These are phyloP conservation scores for Phytophthora lateralis DNA, from an alignment of 352 stramenopile species.

Conservation along the genomic window DNA sequence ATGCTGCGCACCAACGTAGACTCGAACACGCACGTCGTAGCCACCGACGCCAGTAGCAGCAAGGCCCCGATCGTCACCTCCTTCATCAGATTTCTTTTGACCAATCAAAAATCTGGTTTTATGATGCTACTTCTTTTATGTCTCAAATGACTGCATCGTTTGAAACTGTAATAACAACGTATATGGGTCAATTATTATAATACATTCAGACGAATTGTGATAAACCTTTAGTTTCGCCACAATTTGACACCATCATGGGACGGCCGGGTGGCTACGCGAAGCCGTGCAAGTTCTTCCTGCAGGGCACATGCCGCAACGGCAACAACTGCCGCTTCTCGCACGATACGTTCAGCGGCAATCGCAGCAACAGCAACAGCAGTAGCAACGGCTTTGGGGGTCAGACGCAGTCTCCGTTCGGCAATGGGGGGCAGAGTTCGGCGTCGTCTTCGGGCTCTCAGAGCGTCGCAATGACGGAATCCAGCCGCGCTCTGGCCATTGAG, in stretches of 20 bases:
- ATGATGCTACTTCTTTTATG: neutral
- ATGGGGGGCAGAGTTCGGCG: conserved; percentile 1
- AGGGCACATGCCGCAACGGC: conserved; percentile 76
- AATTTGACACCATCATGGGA: conserved; percentile 18
- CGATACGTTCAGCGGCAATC: conserved; percentile 27
- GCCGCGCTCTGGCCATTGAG: conserved; percentile 55
- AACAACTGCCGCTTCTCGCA: conserved; percentile 72
- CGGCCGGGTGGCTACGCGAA: conserved; percentile 21
- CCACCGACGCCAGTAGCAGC: conserved; percentile 52
- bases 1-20: conserved; percentile 51
- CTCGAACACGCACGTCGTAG: conserved; percentile 63
- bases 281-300: conserved; percentile 75
- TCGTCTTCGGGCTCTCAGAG: conserved; percentile 7
- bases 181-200: no score
- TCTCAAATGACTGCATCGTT: neutral
- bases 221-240: neutral
- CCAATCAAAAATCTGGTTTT: conserved; percentile 9
- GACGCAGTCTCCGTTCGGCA: conserved; percentile 27
- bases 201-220: no score
- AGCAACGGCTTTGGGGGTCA: conserved; percentile 20
- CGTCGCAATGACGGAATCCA: conserved; percentile 50
- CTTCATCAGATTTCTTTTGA: conserved; percentile 11
- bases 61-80: conserved; percentile 51
- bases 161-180: no score
- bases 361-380: conserved; percentile 9